These are phyloP conservation scores for Hansenula sp. DNA, from an alignment of 1,139 yeast genomes.

Conservation along the genomic window DNA sequence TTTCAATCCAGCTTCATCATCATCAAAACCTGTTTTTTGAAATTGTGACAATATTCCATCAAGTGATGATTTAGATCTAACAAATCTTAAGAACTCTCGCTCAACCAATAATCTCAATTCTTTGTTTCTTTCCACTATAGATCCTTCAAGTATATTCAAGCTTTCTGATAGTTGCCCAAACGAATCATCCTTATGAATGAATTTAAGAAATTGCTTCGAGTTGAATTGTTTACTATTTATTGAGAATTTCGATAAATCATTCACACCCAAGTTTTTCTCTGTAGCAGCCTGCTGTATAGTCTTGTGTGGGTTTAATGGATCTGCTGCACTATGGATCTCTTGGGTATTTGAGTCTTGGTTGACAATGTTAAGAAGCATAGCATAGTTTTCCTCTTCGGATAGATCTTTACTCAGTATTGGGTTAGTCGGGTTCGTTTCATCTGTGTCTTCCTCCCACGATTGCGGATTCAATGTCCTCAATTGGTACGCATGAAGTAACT, in stretches of 20 bases:
- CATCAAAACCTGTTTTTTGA: constrained; percentile 31
- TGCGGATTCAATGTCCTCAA: constrained; percentile 34
- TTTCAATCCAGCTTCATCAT: constrained; percentile 28
- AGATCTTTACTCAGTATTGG: constrained; percentile 10
- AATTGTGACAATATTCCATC: constrained; percentile 56
- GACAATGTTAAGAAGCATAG: constrained; percentile 13
- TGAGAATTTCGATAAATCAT: constrained; percentile 46
- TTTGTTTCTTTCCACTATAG: constrained; percentile 60
- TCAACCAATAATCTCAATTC: constrained; percentile 66
- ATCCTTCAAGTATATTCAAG: constrained; percentile 52
- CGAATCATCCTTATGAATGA: constrained; percentile 67
- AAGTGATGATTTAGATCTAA: constrained; percentile 65
- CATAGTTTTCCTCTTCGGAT: constrained; percentile 15
- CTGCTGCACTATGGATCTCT: constrained; percentile 30
- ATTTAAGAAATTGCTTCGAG: constrained; percentile 62
- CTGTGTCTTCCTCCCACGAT: constrained; percentile 34
- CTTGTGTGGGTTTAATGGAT: constrained; percentile 53
- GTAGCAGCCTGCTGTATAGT: constrained; percentile 41
- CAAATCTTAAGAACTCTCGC: constrained; percentile 69
- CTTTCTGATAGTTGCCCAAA: constrained; percentile 57
- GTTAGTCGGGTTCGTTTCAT: constrained; percentile 19
- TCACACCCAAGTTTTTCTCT: constrained; percentile 35
- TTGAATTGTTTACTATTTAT: constrained; percentile 72
- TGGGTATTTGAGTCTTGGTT: constrained; percentile 13
- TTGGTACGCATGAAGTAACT: constrained; percentile 35